Base-by-base conservation (phyloP, 2,329 filamentous ascomycete genomes). In the Botrytis galanthina region DNA sequence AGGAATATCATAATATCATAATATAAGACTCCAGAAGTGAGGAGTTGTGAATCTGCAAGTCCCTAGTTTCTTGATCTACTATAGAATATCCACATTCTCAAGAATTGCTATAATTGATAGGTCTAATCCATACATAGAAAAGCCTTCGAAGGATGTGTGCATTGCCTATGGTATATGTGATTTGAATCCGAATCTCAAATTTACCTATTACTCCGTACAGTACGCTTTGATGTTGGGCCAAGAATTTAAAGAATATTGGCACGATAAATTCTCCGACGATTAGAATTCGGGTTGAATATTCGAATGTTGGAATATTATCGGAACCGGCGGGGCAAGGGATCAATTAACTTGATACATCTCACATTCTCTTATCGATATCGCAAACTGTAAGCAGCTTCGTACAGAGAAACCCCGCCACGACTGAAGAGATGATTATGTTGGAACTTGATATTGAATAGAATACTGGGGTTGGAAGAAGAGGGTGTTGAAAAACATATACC, bases 321-420 rank as follows among this genome's bases (percentile, higher is more conserved):
- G 69, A 71, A 71, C 42, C 42, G 14, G 69, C 59, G 60, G 70
- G 70, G 70, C 35, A 39, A 54, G 46, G 18, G 5, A 39, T n/a
- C 29, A 48, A 42, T 42, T 57, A 26, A 14, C 7, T 37, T 35
- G 35, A 71, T 71, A 46, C 46, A 71, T 26, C 29, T 54, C 64
- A 26, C 9, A 66, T 44, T 70, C 48, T 60, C 18, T 44, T 70
- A 42, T 67, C 44, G 44, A 48, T 37, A 51, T 42, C 8, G 37
- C 51, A 44, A n/a, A 60, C 64, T 54, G 29, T 18, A 63, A 18
- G 35, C 22, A 54, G 39, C 48, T 54, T 26, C 48, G 26, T 54
- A 26, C 51, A 57, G 60, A 63, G 42, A n/a, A n/a, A 12, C 22
- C 32, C 32, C 20, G 60, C 37, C 12, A 42, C 26, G 9, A 54